Base-by-base conservation (phyloP, 805 yeast genomes). In the Torulaspora gathmanii region DNA sequence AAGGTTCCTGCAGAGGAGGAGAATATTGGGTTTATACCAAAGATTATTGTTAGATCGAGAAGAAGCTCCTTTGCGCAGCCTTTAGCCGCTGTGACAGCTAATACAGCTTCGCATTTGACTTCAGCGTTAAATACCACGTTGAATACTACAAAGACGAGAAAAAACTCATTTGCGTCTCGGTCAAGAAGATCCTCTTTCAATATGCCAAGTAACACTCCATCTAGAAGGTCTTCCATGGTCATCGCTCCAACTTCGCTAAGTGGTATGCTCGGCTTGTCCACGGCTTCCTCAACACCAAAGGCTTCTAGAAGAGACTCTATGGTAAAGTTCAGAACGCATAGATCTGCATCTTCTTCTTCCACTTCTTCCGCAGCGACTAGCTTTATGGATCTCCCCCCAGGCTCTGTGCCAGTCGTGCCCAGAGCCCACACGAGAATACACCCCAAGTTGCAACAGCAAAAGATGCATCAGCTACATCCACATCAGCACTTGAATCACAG, bases 11-110 rank as follows among this genome's bases (percentile, higher is more conserved):
- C 47, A 17, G 65, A 63, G 19, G 63, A 51, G 28, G 68, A 65
- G 37, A 58, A 60, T 40, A 30, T 58, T 7, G 68, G 68, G 13
- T 63, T 63, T 26, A 54, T 64, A 17, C 70, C 70, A 35, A 64
- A 64, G 44, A 64, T 65, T 13, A 51, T 64, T 22, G 67, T 65
- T 3, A 59, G 60, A 42, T 57, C 67, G 13, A 63, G 70, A 48
- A 56, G 67, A 46, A 53, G 57, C 33, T 63, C 67, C 3, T 53
- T 53, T 22, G 58, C 56, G 9, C 50, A 46, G 26, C 49, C 56
- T 12, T 38, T 35, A 15, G 37, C 43, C 8, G 35, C 46, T 15
- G 45, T 55, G 3, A 37, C 53, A 16, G 23, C 30, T 7, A 31
- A 16, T 17, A 20, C 49, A 2, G 33, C 46, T 34, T 28, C 46